Evolutionary conservation across 2,329 filamentous ascomycete genomes (phyloP).

Genomic region (Fusarium fujikuroi): DNA sequence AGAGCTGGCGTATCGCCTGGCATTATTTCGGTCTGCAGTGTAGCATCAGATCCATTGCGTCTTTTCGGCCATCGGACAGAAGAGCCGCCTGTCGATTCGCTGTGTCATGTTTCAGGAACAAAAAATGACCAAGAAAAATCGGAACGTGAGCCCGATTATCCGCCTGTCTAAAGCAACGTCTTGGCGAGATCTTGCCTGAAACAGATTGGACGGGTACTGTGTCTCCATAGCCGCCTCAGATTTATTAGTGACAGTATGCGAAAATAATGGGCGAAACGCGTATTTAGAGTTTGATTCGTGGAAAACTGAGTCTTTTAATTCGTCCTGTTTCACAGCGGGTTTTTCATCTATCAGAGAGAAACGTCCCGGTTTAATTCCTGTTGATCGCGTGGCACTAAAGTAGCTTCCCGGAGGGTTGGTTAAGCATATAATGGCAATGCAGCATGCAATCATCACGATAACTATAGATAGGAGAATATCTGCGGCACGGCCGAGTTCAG

Average conservation of each 20-base stretch:
- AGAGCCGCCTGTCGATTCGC: slow-evolving; percentile 20
- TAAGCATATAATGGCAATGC: slow-evolving; percentile 11
- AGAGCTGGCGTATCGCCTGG: slow-evolving; percentile 3
- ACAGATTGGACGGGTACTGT: background rate
- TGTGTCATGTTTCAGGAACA: slow-evolving; percentile 20
- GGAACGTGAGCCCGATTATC: slow-evolving; percentile 18
- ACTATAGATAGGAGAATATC: background rate
- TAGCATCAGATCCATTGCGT: background rate
- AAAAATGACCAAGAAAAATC: slow-evolving; percentile 3
- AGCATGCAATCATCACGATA: background rate
- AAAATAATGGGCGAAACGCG: background rate
- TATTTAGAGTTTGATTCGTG: slow-evolving; percentile 5
- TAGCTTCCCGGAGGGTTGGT: background rate
- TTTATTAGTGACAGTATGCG: background rate
- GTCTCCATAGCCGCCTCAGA: slow-evolving; percentile 6
- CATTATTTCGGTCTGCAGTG: slow-evolving; percentile 1
- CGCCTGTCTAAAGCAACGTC: slow-evolving; percentile 1
- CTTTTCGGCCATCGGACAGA: slow-evolving; percentile 21
- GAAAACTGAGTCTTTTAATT: slow-evolving; percentile 3
- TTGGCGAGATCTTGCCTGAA: slow-evolving; percentile 18
- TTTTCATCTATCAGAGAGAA: slow-evolving; percentile 2
- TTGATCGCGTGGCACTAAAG: background rate
- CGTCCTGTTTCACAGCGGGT: slow-evolving; percentile 4
- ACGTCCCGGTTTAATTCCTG: background rate
- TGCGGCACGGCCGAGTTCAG: slow-evolving; percentile 2